Evolutionary conservation across 495 filamentous ascomycete species (phyloP), one percentile per base, ranked within the genome.

Genomic region (Talaromyces proteolyticus): DNA sequence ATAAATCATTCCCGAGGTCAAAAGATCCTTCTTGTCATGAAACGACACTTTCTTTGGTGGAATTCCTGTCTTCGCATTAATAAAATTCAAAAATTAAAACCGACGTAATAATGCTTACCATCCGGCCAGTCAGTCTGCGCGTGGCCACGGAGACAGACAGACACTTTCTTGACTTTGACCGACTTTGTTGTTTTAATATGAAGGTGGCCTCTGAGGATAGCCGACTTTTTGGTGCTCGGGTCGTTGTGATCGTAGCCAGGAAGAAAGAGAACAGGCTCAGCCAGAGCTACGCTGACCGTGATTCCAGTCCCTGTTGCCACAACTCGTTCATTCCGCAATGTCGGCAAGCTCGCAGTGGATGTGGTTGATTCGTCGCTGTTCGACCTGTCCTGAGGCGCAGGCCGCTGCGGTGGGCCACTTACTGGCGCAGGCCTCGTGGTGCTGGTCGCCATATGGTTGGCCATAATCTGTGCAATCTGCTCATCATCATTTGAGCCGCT

Each of bases 91-190:
- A 5, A 21, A 6, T 10, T 23, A n/a, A 20, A 8, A 17, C 14
- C 1, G 42, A 20, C 6, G 18, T 17, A 47, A 3, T 8, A 19
- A n/a, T 34, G 44, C 64, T 20, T 68, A 88, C 86, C 93, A 74
- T 98, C 93, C 18, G 94, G 93, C 93, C 93, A 98, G 61, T 95
- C 90, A 0, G 93, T 98, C 53, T 86, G 82, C 2, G 90, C 86
- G 61, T 85, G 86, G 16, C 92, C 93, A 23, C 82, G 78, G 57
- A 98, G 91, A 55, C 85, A 88, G 43, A 98, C 71, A 4, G 87
- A 88, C 23, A 98, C 80, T n/a, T 90, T 84, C 73, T 95, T 96
- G 52, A 98, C 86, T 72, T 98, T 98, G 36, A 89, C 84, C 57
- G 84, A 86, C 66, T 97, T 98, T 37, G 85, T 86, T 8, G 96